phyloP scores from a whole-genome alignment of 768 basidiomycete species.

The Nevesoporus exiguus region DNA sequence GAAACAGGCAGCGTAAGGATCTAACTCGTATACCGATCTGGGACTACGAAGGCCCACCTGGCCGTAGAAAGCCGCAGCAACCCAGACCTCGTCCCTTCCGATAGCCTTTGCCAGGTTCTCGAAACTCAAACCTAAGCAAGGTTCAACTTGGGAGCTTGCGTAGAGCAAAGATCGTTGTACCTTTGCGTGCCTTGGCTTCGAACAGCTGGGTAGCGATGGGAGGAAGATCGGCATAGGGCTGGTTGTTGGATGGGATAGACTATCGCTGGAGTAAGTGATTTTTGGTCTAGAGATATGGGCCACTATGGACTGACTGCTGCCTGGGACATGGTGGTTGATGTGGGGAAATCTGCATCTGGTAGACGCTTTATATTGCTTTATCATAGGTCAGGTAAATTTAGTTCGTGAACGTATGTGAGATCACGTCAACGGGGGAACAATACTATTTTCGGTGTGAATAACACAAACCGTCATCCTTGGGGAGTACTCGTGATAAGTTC shows the following conservation, averaged over 20 bases:
- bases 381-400: conserved; percentile 2
- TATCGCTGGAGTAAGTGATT: conserved; percentile 15
- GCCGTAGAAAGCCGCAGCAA: conserved; percentile 78
- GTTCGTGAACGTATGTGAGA: conserved; percentile 5
- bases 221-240: conserved; percentile 51
- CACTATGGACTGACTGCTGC: conserved; percentile 31
- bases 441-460: background rate
- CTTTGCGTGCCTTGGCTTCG: conserved; percentile 66
- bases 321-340: conserved; percentile 35
- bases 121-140: conserved; percentile 56
- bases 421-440: background rate
- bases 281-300: background rate
- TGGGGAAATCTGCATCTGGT: background rate
- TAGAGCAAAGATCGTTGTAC: conserved; percentile 27
- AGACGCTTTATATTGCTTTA: conserved; percentile 15
- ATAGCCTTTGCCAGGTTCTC: conserved; percentile 63
- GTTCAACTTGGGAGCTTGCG: background rate
- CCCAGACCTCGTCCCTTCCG: conserved; percentile 75
- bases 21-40: background rate
- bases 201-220: conserved; percentile 48
- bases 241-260: conserved; percentile 41
- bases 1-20: background rate
- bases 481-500: background rate
- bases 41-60: conserved; percentile 44
- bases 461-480: conserved; percentile 4